Conservation (phyloP, 2,329 filamentous ascomycete genomes). For the Aspergillus flavus region DNA sequence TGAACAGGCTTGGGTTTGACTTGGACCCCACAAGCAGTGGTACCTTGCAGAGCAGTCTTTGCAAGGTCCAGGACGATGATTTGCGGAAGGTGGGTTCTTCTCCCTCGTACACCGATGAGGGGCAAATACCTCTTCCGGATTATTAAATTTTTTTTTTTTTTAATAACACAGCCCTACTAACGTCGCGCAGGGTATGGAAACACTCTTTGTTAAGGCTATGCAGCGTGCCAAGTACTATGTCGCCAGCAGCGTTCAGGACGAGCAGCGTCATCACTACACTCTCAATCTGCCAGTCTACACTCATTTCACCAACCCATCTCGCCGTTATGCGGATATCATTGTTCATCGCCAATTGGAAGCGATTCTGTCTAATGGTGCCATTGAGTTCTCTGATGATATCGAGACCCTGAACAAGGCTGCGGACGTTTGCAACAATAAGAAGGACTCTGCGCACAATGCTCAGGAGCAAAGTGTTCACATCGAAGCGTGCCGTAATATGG, state of each 20-base stretch:
- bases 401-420: conserved; percentile 89
- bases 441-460: conserved; percentile 94
- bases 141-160: not conserved
- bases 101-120: not conserved
- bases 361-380: conserved; percentile 75
- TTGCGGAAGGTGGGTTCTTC: conserved; percentile 69
- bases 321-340: conserved; percentile 91
- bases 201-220: conserved; percentile 91
- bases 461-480: conserved; percentile 99
- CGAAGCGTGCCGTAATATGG: conserved; percentile 94
- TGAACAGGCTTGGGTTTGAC: conserved; percentile 87
- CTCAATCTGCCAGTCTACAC: conserved; percentile 93
- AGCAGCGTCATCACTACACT: conserved; percentile 83
- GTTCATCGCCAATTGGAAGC: conserved; percentile 94
- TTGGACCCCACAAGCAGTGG: conserved; percentile 90
- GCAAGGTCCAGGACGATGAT: conserved; percentile 85
- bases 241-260: conserved; percentile 73
- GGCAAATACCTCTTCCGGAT: not conserved
- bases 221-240: conserved; percentile 95
- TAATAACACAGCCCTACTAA: not conserved
- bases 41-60: conserved; percentile 88
- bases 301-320: conserved; percentile 93
- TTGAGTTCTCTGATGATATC: conserved; percentile 86
- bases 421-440: conserved; percentile 97
- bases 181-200: conserved; percentile 79